Conservation (phyloP, 345 rosid species). For the Clausena lansium region DNA sequence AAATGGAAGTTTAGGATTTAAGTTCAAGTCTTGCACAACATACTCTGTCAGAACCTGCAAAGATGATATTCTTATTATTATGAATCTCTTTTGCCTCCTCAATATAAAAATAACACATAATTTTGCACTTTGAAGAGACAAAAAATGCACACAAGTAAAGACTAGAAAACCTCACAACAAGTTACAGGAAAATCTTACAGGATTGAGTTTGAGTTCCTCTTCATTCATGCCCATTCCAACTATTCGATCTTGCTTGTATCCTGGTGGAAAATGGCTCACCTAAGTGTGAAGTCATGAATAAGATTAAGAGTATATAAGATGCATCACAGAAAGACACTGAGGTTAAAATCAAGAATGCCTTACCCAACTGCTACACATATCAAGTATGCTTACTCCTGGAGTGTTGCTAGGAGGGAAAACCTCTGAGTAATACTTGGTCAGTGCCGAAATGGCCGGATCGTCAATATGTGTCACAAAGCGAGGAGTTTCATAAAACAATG, state of each 20-base stretch:
- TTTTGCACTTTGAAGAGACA: neutral
- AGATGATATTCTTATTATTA: conserved; percentile 6
- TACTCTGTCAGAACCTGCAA: conserved; percentile 71
- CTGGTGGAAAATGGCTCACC: conserved; percentile 92
- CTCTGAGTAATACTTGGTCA: conserved; percentile 71
- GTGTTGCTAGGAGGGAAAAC: conserved; percentile 77
- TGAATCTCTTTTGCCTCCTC: neutral
- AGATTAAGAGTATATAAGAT: neutral
- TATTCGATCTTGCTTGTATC: conserved; percentile 76
- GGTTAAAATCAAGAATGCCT: conserved; percentile 15
- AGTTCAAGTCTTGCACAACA: conserved; percentile 77
- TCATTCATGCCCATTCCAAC: conserved; percentile 88
- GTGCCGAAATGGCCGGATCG: conserved; percentile 84
- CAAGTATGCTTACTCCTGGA: conserved; percentile 81
- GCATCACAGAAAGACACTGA: neutral
- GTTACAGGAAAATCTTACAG: conserved; percentile 35
- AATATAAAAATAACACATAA: neutral
- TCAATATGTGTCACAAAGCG: conserved; percentile 92
- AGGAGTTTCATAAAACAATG: conserved; percentile 70
- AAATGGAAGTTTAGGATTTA: conserved; percentile 74
- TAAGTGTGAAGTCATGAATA: conserved; percentile 25
- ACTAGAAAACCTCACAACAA: neutral
- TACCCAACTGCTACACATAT: conserved; percentile 98
- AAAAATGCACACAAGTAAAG: neutral
- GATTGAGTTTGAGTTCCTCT: conserved; percentile 77